Base-by-base conservation (phyloP, 2,329 filamentous ascomycete species). In the Curvularia sp. region DNA sequence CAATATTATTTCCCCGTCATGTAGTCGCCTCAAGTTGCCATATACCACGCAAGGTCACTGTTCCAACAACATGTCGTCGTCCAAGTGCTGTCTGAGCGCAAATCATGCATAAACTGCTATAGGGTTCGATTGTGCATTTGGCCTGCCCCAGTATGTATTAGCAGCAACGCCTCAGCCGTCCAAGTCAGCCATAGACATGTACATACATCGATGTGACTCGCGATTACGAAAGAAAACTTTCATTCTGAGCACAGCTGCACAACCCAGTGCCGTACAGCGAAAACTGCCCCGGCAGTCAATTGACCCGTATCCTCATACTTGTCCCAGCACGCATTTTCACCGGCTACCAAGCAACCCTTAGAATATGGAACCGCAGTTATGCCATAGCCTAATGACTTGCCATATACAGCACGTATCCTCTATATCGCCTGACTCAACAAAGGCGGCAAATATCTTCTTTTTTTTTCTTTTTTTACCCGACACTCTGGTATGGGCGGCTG, bases 31-130 rank as follows among this genome's bases (percentile, higher is more conserved):
- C 36, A 41, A 30, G 21, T 52, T 52, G n/a, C 39, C 46, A 63
- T 57, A 19, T 48, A 61, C 51, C 49, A 58, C 63, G 53, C 59
- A 64, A 55, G 49, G 59, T 32, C 43, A 53, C 30, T 42, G 53
- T 47, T 54, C 57, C 10, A 52, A 21, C 67, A 73, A 72, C 70
- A 68, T 51, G 63, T 58, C 67, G 73, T 34, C 30, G 13, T 74
- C 70, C 71, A 72, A 61, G 64, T 42, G 53, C 57, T 43, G 66
- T 54, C 55, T 61, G 51, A 55, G 65, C 67, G 64, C 60, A 57
- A 57, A 43, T 41, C 69, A 53, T 63, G 57, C 60, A 68, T 70
- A 64, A 64, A 57, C 65, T 43, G 50, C 59, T 65, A 63, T 70
- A 61, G 64, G 57, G 63, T 55, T 48, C 69, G 67, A 69, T 67